Percentiles rank a stretch among this genome's conserved stretches.
Evolutionary conservation across 1,284 basidiomycete genomes (phyloP).

Genomic region (Uromyces viciae-fabae): DNA sequence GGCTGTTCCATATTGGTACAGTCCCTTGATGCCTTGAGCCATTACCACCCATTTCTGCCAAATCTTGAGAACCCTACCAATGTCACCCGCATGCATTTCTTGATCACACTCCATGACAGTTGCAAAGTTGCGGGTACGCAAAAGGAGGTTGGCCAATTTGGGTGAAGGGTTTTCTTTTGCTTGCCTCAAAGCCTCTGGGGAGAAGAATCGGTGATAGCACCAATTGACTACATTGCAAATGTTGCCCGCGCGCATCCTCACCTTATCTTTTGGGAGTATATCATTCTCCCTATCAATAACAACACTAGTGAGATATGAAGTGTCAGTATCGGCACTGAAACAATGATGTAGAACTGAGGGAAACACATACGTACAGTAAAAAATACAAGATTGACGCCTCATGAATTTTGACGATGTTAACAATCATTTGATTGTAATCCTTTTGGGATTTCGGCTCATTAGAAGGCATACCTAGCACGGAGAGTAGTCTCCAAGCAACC

Average conservation of each 20-base stretch:
- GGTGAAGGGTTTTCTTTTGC: background rate
- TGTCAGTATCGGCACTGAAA: too few relatives aligned
- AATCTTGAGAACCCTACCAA: background rate
- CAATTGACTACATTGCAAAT: too few relatives aligned
- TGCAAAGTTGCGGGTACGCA: background rate
- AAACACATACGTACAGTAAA: too few relatives aligned
- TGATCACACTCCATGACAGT: background rate
- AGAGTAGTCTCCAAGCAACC: background rate
- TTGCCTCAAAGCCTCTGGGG: background rate
- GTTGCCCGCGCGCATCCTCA: too few relatives aligned
- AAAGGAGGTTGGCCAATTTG: background rate
- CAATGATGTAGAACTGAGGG: too few relatives aligned
- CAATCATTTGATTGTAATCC: background rate
- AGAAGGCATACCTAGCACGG: background rate
- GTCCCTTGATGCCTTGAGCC: background rate
- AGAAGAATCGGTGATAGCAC: background rate
- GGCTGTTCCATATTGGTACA: background rate
- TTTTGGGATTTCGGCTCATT: background rate
- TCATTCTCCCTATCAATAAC: too few relatives aligned
- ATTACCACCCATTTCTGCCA: conserved; percentile 5
- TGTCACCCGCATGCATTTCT: conserved; percentile 14
- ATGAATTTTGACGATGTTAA: background rate
- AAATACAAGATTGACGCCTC: background rate
- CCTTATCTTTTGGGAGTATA: too few relatives aligned
- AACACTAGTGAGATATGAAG: too few relatives aligned